Percentiles rank a stretch among this genome's conserved stretches.
phyloP scores from a whole-genome alignment of 305 asterid species.

The Plantago coronopus region DNA sequence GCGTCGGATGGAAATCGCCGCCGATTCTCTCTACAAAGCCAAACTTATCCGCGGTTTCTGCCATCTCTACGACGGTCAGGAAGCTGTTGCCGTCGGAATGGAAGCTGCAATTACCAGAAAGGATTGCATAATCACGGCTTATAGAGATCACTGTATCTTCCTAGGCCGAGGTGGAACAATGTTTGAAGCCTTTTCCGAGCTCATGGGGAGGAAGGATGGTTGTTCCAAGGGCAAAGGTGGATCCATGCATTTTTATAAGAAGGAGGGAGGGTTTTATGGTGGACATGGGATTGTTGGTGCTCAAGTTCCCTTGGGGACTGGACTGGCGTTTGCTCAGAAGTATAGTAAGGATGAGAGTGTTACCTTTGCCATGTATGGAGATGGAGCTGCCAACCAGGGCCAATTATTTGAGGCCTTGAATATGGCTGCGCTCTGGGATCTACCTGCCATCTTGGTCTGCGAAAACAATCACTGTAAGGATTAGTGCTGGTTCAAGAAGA shows the following conservation, averaged over 20 bases:
- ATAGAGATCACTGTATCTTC: constrained; percentile 72
- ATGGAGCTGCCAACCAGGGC: constrained; percentile 95
- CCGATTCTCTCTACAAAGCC: constrained; percentile 86
- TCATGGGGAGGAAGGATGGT: constrained; percentile 83
- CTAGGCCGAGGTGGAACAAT: constrained; percentile 81
- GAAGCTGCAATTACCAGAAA: constrained; percentile 74
- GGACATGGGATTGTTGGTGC: constrained; percentile 96
- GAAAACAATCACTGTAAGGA: constrained; percentile 90
- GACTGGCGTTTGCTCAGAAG: constrained; percentile 87
- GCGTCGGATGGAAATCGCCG: constrained; percentile 93
- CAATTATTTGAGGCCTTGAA: constrained; percentile 90
- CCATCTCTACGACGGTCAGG: constrained; percentile 90
- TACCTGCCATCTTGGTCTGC: constrained; percentile 85
- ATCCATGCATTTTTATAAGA: constrained; percentile 88
- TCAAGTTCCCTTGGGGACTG: constrained; percentile 77
- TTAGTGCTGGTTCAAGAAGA: not conserved
- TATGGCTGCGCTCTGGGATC: constrained; percentile 91
- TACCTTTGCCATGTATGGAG: constrained; percentile 74
- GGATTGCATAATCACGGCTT: constrained; percentile 82
- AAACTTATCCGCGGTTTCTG: constrained; percentile 87
- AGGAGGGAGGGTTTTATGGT: constrained; percentile 77
- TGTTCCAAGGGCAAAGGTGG: constrained; percentile 90
- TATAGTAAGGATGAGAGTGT: constrained; percentile 72
- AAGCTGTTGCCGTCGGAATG: constrained; percentile 83
- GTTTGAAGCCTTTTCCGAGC: constrained; percentile 52